These are phyloP conservation scores for Juncus inflexus DNA, from an alignment of 176 grass and related monocot species.

Conservation along the genomic window DNA sequence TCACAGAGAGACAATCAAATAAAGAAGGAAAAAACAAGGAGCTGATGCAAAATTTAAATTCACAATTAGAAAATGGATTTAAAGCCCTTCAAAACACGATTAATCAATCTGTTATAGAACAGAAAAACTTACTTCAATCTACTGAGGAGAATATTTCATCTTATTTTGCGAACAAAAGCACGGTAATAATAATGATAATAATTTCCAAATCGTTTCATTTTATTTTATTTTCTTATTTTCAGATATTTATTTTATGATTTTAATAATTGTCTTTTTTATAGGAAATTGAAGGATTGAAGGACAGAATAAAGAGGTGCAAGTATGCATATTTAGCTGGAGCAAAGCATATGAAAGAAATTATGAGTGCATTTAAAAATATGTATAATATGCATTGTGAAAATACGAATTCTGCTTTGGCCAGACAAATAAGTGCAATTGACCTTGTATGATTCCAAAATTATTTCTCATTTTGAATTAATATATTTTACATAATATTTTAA, in stretches of 20 bases:
- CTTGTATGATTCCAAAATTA: conserved; percentile 47
- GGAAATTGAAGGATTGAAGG: conserved; percentile 46
- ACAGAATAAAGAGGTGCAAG: conserved; percentile 54
- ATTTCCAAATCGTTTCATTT: conserved; percentile 8
- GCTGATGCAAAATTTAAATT: conserved; percentile 47
- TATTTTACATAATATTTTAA: conserved; percentile 18
- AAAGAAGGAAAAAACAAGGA: conserved; percentile 58
- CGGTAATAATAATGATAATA: conserved; percentile 37
- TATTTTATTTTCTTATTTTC: conserved; percentile 12
- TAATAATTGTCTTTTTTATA: conserved; percentile 33
- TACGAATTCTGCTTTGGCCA: conserved; percentile 39
- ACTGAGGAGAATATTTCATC: conserved; percentile 51
- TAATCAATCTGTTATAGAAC: conserved; percentile 52
- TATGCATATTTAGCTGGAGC: conserved; percentile 45
- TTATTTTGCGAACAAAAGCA: conserved; percentile 57
- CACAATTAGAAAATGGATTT: conserved; percentile 52
- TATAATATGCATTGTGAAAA: conserved; percentile 45
- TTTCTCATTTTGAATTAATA: conserved; percentile 5
- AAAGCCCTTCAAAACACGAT: conserved; percentile 47
- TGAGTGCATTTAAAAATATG: conserved; percentile 32
- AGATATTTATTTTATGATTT: conserved; percentile 18
- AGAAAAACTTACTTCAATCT: conserved; percentile 46
- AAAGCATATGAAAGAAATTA: conserved; percentile 47
- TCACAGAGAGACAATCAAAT: conserved; percentile 51
- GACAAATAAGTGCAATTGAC: conserved; percentile 45